phyloP scores from a whole-genome alignment of 129 eudicot genomes.

The Lactuca saligna region DNA sequence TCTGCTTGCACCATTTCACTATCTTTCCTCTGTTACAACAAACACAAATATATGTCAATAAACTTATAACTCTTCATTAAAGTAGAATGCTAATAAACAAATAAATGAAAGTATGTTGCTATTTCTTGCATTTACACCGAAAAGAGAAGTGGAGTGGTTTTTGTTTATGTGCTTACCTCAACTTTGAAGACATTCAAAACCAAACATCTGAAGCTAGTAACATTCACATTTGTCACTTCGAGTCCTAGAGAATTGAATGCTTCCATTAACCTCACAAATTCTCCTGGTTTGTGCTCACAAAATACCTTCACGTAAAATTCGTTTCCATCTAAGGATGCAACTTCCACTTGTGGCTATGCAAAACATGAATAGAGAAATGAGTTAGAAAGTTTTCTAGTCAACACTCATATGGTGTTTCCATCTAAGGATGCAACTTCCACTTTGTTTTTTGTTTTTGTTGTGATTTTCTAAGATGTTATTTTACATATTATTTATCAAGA shows the following conservation, averaged over 20 bases:
- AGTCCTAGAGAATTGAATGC: conserved; percentile 71
- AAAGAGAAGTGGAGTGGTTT: background rate
- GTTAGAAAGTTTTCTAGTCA: background rate
- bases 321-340: conserved; percentile 75
- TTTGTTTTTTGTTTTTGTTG: no score
- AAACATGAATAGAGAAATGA: conserved; percentile 5
- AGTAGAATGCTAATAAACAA: no score
- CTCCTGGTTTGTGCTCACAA: conserved; percentile 87
- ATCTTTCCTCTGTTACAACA: conserved; percentile 55
- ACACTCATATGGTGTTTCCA: no score
- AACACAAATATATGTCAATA: conserved; percentile 4
- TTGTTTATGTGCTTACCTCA: conserved; percentile 49
- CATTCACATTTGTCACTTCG: conserved; percentile 77
- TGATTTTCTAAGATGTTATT: no score
- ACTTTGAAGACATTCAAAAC: conserved; percentile 83
- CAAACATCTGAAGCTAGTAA: conserved; percentile 74
- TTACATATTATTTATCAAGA: background rate
- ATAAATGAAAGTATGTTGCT: no score
- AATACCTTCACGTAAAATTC: conserved; percentile 90
- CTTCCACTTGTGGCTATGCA: conserved; percentile 91
- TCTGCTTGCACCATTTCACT: conserved; percentile 78
- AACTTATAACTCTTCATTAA: background rate
- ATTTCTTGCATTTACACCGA: no score
- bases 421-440: no score
- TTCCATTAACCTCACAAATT: conserved; percentile 82